Conservation (phyloP, 768 basidiomycete genomes). For the Tylopilus balloui region DNA sequence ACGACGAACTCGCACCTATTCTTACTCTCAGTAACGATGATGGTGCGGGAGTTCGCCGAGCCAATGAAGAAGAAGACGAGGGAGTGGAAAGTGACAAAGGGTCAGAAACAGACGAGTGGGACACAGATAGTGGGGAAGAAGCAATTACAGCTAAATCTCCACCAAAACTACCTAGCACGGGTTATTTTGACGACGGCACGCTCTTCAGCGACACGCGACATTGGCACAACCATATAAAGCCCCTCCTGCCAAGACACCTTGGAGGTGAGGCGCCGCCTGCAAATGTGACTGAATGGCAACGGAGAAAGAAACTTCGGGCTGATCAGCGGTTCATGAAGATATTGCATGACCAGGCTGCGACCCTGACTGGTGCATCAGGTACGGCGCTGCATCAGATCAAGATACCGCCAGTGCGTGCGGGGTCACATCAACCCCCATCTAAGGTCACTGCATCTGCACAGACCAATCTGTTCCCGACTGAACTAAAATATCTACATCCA, state of each 20-base stretch:
- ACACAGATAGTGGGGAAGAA: slow-evolving; percentile 18
- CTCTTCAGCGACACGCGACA: slow-evolving; percentile 50
- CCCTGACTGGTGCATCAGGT: slow-evolving; percentile 61
- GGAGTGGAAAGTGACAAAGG: slow-evolving; percentile 14
- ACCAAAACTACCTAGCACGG: not conserved
- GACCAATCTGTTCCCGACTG: not conserved
- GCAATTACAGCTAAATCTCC: not conserved
- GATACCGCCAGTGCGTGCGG: slow-evolving; percentile 42
- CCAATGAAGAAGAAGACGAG: slow-evolving; percentile 11
- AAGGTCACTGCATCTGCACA: slow-evolving; percentile 10
- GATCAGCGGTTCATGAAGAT: slow-evolving; percentile 58
- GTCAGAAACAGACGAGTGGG: slow-evolving; percentile 20
- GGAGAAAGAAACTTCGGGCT: slow-evolving; percentile 33
- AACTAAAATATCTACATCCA: slow-evolving; percentile 1
- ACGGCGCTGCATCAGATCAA: slow-evolving; percentile 46
- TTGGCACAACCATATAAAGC: slow-evolving; percentile 51
- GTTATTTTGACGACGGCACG: slow-evolving; percentile 37
- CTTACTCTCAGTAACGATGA: slow-evolving; percentile 12
- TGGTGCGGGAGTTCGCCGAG: slow-evolving; percentile 3
- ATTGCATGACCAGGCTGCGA: slow-evolving; percentile 56
- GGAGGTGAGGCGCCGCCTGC: slow-evolving; percentile 41
- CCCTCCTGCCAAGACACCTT: slow-evolving; percentile 50
- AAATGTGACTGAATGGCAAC: slow-evolving; percentile 33
- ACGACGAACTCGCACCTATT: slow-evolving; percentile 37
- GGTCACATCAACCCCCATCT: not conserved